Evolutionary conservation across 2,329 filamentous ascomycete species (phyloP).

Genomic region (Trichoderma citrinoviride): DNA sequence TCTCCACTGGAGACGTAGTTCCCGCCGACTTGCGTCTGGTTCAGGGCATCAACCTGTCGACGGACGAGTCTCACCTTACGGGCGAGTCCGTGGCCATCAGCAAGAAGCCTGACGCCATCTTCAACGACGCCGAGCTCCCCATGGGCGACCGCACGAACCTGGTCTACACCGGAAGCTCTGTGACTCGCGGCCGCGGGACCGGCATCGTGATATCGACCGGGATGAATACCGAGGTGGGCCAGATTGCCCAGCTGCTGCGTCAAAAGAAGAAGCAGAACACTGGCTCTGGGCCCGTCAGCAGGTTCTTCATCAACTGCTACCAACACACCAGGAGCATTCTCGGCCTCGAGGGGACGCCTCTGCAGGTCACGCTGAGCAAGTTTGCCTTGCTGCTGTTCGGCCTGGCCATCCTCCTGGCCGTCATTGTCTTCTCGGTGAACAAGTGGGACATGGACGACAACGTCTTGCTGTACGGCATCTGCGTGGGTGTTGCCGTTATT

Average conservation of each 20-base stretch:
- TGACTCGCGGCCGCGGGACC: slow-evolving; percentile 66
- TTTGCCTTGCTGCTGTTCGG: slow-evolving; percentile 79
- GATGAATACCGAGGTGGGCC: slow-evolving; percentile 73
- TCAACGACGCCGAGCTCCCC: slow-evolving; percentile 53
- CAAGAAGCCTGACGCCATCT: slow-evolving; percentile 59
- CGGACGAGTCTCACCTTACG: slow-evolving; percentile 72
- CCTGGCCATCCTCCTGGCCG: slow-evolving; percentile 60
- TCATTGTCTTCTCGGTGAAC: slow-evolving; percentile 62
- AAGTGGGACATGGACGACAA: slow-evolving; percentile 53
- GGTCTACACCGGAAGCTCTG: slow-evolving; percentile 68
- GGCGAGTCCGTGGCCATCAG: slow-evolving; percentile 69
- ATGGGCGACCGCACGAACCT: slow-evolving; percentile 70
- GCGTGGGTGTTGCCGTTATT: slow-evolving; percentile 62
- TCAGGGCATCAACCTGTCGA: slow-evolving; percentile 69
- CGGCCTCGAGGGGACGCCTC: slow-evolving; percentile 71
- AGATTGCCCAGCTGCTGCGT: slow-evolving; percentile 69
- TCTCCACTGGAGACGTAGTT: slow-evolving; percentile 65
- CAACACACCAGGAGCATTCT: slow-evolving; percentile 53
- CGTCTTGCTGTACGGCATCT: slow-evolving; percentile 60
- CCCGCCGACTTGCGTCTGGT: slow-evolving; percentile 66
- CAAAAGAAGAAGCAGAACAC: slow-evolving; percentile 48
- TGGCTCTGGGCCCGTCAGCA: slow-evolving; percentile 43
- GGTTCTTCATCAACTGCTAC: slow-evolving; percentile 44
- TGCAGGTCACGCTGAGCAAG: slow-evolving; percentile 82
- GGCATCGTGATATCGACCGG: slow-evolving; percentile 69